Evolutionary conservation across 352 stramenopile genomes (phyloP).

Genomic region (Phytophthora pistaciae): DNA sequence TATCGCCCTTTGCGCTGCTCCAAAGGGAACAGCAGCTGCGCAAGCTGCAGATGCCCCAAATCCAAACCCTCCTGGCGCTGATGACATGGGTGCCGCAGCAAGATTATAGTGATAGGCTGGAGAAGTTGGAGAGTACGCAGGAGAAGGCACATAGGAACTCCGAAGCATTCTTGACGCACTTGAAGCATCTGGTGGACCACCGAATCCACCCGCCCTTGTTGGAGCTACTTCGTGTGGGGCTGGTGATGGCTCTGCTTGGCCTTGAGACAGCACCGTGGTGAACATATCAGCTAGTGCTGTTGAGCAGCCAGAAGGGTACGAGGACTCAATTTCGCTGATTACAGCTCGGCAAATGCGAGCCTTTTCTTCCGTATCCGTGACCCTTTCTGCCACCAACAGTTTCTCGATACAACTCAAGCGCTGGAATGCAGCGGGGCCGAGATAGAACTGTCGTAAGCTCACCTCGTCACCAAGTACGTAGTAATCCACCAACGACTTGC

Average conservation of each 20-base stretch:
- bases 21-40: neutral
- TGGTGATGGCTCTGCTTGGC: constrained; percentile 24
- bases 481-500: constrained; percentile 64
- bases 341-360: constrained; percentile 41
- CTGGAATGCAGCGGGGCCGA: constrained; percentile 36
- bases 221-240: neutral
- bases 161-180: neutral
- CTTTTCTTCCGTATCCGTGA: constrained; percentile 24
- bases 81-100: constrained; percentile 3
- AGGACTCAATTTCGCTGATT: constrained; percentile 37
- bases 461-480: constrained; percentile 52
- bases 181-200: neutral
- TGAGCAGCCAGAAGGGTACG: constrained; percentile 15
- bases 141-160: neutral
- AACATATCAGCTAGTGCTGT: constrained; percentile 33
- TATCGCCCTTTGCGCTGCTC: neutral
- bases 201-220: neutral
- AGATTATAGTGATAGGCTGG: neutral
- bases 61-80: neutral
- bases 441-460: constrained; percentile 37
- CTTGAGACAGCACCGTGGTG: constrained; percentile 42
- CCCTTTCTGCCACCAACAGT: constrained; percentile 45
- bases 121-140: neutral
- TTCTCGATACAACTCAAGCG: constrained; percentile 50
- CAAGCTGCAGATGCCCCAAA: neutral